phyloP scores from a whole-genome alignment of 768 basidiomycete genomes.

The Podaxis mareebaensis region DNA sequence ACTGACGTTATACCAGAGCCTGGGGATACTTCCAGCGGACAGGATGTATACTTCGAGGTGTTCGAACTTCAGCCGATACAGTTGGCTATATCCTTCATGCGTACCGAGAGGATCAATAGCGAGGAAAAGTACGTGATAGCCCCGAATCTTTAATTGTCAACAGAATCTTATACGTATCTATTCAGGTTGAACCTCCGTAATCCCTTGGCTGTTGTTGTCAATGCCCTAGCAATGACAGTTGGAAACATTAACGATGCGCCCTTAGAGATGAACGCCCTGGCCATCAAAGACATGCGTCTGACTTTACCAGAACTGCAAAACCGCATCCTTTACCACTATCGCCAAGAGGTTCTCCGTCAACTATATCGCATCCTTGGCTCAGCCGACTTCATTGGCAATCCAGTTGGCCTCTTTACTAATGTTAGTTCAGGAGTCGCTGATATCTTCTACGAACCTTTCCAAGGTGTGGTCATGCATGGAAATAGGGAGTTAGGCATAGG shows the following conservation, averaged over 20 bases:
- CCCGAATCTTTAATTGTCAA: constrained; percentile 2
- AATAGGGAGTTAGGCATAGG: constrained; percentile 93
- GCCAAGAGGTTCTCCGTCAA: constrained; percentile 90
- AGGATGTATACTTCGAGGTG: constrained; percentile 93
- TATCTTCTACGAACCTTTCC: constrained; percentile 98
- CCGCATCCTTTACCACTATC: constrained; percentile 89
- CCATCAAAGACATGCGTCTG: constrained; percentile 91
- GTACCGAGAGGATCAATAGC: constrained; percentile 89
- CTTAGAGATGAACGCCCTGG: constrained; percentile 90
- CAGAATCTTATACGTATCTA: not conserved
- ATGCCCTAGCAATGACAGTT: constrained; percentile 94
- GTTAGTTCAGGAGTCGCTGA: constrained; percentile 97
- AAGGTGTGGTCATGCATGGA: constrained; percentile 94
- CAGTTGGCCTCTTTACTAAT: constrained; percentile 96
- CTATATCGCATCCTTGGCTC: constrained; percentile 97
- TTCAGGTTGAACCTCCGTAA: constrained; percentile 76
- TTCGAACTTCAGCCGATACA: constrained; percentile 94
- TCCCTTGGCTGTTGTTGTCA: constrained; percentile 89
- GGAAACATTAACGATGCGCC: constrained; percentile 97
- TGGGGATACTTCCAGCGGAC: constrained; percentile 60
- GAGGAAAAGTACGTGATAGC: constrained; percentile 77
- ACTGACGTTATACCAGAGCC: constrained; percentile 73
- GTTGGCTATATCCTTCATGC: constrained; percentile 93
- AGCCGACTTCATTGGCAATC: constrained; percentile 95
- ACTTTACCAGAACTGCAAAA: constrained; percentile 81